Base-by-base conservation (phyloP, 2,329 filamentous ascomycete genomes). In the Monilinia aucupariae region DNA sequence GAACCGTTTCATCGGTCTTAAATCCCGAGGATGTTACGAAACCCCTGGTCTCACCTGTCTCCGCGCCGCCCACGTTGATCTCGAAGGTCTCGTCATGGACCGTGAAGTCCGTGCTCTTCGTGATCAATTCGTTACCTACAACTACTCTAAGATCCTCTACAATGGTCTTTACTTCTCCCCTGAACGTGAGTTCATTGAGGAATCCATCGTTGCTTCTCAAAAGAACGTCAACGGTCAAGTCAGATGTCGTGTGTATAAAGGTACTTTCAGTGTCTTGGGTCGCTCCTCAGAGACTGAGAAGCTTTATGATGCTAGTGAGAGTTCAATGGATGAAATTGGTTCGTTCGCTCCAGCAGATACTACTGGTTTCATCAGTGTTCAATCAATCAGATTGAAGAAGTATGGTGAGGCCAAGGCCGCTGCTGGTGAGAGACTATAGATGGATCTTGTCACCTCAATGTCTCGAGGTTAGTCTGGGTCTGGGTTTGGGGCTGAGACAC, bases 1-100 rank as follows among this genome's bases (percentile, higher is more conserved):
- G 77, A 89, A 90, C 79, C 83, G 90, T 61, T 90, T 88, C 79
- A 88, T 90, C 73, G 90, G 89, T 67, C 81, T 92, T 71, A 92
- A 92, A 81, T 87, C 83, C 69, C 85, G 90, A 71, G 90, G 90
- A 71, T 92, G 89, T 80, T 92, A 92, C 79, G 90, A 92, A 72
- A 72, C 71, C 39, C 70, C 71, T 27, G 72, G 71, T 59, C 65
- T 73, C 45, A 71, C 72, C 61, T 71, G 69, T 63, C 68, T 75
- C 30, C 71, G 73, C 37, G 66, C 68, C 50, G 73, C 73, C 41
- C 73, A 75, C 66, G 69, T 74, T 86, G 84, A 87, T 71, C 76
- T 86, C 59, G 84, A 88, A 73, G 86, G 86, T 73, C 80, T 90
- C 49, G 84, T 86, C 64, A 78, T 90, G 74, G 87, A 89, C 75